A percentile compares a stretch with the other conserved stretches of the same genome.
These are phyloP conservation scores for Boletus vinaceobasis DNA, from an alignment of 768 basidiomycete genomes.

Conservation along the genomic window DNA sequence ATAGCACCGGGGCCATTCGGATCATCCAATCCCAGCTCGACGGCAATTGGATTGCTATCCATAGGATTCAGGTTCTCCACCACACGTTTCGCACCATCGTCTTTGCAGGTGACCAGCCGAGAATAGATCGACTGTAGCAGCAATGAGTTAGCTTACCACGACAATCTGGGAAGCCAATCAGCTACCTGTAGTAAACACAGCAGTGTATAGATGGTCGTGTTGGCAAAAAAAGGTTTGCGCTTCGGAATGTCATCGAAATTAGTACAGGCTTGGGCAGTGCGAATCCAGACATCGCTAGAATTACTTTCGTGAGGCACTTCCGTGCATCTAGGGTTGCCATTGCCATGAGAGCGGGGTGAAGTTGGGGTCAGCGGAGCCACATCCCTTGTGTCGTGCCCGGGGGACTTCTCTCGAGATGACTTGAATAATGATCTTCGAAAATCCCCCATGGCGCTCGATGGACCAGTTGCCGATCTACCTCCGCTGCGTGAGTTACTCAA, in stretches of 20 bases:
- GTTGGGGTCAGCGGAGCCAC: slow-evolving; percentile 28
- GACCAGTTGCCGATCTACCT: slow-evolving; percentile 45
- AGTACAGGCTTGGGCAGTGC: slow-evolving; percentile 30
- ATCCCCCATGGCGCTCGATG: slow-evolving; percentile 59
- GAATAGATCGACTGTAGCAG: slow-evolving; percentile 75
- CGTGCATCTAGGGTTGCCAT: neutral
- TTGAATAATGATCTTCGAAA: slow-evolving; percentile 77
- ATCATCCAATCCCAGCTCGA: slow-evolving; percentile 83
- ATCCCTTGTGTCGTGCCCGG: slow-evolving; percentile 28
- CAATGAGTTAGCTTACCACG: slow-evolving; percentile 4
- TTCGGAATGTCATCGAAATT: slow-evolving; percentile 31
- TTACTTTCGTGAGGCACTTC: neutral
- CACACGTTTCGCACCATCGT: slow-evolving; percentile 69
- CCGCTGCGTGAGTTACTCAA: slow-evolving; percentile 28
- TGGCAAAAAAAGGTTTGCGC: slow-evolving; percentile 75
- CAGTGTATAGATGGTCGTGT: slow-evolving; percentile 90
- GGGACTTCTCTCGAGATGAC: slow-evolving; percentile 61
- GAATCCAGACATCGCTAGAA: slow-evolving; percentile 58
- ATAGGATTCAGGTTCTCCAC: slow-evolving; percentile 62
- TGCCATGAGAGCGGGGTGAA: slow-evolving; percentile 6
- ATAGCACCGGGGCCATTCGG: slow-evolving; percentile 69
- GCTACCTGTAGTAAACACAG: slow-evolving; percentile 82
- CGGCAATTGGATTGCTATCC: slow-evolving; percentile 75
- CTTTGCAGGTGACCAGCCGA: slow-evolving; percentile 82
- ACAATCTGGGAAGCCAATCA: neutral